Percentiles rank a stretch among this genome's conserved stretches.
Conservation (phyloP, 768 basidiomycete genomes). For the Russula sp. region DNA sequence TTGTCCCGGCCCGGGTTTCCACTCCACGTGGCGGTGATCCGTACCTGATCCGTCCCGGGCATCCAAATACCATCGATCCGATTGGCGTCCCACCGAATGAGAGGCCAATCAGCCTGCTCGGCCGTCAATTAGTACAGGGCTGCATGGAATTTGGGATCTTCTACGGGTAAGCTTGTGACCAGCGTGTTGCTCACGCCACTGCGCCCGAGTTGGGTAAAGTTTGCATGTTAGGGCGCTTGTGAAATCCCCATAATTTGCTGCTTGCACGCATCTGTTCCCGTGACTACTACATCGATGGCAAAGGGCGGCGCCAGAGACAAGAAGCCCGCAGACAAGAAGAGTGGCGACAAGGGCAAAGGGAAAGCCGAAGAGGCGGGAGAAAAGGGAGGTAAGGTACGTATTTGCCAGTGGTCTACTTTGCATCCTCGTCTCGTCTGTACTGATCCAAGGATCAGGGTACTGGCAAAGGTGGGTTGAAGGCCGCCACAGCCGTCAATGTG, state of each 20-base stretch:
- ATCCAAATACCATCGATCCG: constrained; percentile 3
- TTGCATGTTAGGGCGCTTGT: not conserved
- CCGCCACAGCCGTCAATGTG: constrained; percentile 79
- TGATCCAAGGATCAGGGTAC: constrained; percentile 31
- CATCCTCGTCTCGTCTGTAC: not conserved
- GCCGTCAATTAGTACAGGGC: too few relatives aligned
- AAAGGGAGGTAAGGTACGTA: constrained; percentile 13
- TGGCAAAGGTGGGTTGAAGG: constrained; percentile 60
- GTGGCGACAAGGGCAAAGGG: constrained; percentile 28
- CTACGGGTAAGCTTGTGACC: too few relatives aligned
- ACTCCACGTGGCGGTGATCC: constrained; percentile 1
- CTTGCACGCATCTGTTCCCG: not conserved
- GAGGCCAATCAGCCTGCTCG: too few relatives aligned
- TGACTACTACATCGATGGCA: not conserved
- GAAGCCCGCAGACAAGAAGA: constrained; percentile 41
- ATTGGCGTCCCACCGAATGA: constrained; percentile 6
- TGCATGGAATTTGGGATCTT: too few relatives aligned
- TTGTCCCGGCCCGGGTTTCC: not conserved
- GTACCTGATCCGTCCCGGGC: not conserved
- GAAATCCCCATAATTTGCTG: not conserved
- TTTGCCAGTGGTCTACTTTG: not conserved
- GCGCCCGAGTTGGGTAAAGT: too few relatives aligned
- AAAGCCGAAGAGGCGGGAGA: constrained; percentile 10
- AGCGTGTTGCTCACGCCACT: too few relatives aligned
- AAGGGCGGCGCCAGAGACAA: constrained; percentile 29